These are phyloP conservation scores for Tetradesmus obliquus DNA, from an alignment of 139 green algal genomes.

Conservation along the genomic window DNA sequence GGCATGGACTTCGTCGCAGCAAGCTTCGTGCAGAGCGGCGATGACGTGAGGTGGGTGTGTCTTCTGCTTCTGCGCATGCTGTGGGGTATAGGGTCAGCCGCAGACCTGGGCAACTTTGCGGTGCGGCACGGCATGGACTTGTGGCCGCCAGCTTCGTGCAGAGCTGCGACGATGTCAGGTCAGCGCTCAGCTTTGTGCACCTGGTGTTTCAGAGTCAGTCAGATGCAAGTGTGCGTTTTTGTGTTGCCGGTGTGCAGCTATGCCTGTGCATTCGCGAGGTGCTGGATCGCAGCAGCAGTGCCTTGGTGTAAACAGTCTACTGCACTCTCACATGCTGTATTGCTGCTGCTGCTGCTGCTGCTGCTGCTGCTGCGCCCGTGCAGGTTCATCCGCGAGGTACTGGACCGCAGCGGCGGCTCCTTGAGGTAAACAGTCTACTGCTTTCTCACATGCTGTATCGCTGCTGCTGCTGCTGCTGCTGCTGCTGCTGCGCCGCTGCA, in stretches of 20 bases:
- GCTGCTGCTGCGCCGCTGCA: neutral
- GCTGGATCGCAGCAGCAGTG: constrained; percentile 64
- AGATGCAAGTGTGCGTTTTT: neutral
- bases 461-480: neutral
- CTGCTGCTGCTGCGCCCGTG: constrained; percentile 22
- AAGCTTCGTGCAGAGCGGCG: constrained; percentile 62
- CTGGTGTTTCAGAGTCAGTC: neutral
- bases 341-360: neutral
- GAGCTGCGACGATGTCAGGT: constrained; percentile 64
- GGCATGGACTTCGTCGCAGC: constrained; percentile 75
- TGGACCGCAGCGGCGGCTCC: constrained; percentile 63
- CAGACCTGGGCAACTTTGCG: neutral
- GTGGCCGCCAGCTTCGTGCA: constrained; percentile 61
- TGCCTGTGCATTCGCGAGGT: constrained; percentile 65
- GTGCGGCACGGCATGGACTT: neutral
- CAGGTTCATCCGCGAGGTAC: constrained; percentile 73
- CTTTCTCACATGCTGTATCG: neutral
- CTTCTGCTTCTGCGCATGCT: neutral
- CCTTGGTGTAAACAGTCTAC: neutral
- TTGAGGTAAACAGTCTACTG: no score
- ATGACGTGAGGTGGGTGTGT: constrained; percentile 58
- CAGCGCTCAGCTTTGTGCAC: constrained; percentile 13
- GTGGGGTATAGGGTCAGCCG: neutral
- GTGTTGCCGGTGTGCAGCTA: neutral
- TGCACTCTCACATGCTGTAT: neutral